phyloP scores from a whole-genome alignment of 75 land plant genomes.

The Pseudotsuga menziesii region DNA sequence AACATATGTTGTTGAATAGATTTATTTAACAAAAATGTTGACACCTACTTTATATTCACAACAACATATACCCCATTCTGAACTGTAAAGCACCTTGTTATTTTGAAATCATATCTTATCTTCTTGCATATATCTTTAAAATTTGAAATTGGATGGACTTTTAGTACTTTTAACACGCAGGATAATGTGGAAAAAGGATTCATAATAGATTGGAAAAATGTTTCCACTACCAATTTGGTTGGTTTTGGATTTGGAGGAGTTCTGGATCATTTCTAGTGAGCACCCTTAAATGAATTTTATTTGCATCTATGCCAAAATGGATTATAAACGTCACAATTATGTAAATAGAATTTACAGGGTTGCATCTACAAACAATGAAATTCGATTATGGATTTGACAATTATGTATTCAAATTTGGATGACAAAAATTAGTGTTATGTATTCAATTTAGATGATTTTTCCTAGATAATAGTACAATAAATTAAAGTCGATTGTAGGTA shows the following conservation, averaged over 20 bases:
- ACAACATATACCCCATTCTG: no score
- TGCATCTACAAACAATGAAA: no score
- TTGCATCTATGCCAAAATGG: not conserved
- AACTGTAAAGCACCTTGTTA: no score
- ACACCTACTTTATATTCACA: no score
- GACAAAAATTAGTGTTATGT: not conserved
- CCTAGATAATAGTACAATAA: not conserved
- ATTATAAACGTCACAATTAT: not conserved
- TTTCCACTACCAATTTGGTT: slow-evolving; percentile 67
- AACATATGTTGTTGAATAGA: no score
- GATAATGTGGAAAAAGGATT: slow-evolving; percentile 24
- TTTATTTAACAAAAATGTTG: no score
- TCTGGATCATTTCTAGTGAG: slow-evolving; percentile 84
- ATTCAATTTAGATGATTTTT: not conserved
- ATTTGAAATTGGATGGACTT: not conserved
- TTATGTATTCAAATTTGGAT: not conserved
- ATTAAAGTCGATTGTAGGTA: no score
- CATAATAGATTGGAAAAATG: slow-evolving; percentile 74
- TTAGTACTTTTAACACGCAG: not conserved
- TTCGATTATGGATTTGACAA: no score
- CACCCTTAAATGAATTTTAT: not conserved
- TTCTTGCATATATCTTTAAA: not conserved
- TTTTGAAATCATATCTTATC: no score
- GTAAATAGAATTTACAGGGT: not conserved
- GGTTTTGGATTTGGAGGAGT: slow-evolving; percentile 95